These are phyloP conservation scores for Colletotrichum scovillei DNA, from an alignment of 2,329 filamentous ascomycete species.

Conservation along the genomic window DNA sequence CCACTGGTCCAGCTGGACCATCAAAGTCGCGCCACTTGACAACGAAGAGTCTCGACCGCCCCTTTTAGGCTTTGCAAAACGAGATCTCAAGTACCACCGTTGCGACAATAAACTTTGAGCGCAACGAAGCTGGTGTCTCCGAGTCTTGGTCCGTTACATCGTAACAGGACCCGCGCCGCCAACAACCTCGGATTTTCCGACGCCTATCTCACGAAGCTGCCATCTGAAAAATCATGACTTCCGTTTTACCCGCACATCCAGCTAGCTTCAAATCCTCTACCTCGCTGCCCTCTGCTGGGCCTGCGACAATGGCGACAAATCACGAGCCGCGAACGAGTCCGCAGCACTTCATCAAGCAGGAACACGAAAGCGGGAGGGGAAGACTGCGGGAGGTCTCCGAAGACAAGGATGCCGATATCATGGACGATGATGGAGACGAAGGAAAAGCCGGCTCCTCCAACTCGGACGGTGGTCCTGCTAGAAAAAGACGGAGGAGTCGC, in stretches of 20 bases:
- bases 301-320: slow-evolving; percentile 53
- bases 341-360: slow-evolving; percentile 53
- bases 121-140: not conserved
- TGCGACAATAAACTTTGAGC: not conserved
- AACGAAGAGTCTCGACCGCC: not conserved
- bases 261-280: slow-evolving; percentile 52
- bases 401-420: slow-evolving; percentile 54
- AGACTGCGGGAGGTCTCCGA: slow-evolving; percentile 55
- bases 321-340: slow-evolving; percentile 52
- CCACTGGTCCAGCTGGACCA: not conserved
- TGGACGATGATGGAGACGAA: slow-evolving; percentile 52
- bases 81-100: not conserved
- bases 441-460: slow-evolving; percentile 62
- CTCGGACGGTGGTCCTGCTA: slow-evolving; percentile 63
- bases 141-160: slow-evolving; percentile 22
- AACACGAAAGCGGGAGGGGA: slow-evolving; percentile 52
- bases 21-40: slow-evolving; percentile 3
- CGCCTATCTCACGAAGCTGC: slow-evolving; percentile 11
- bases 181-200: not conserved
- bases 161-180: slow-evolving; percentile 10
- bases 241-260: slow-evolving; percentile 52
- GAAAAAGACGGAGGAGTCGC: slow-evolving; percentile 76
- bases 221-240: slow-evolving; percentile 50
- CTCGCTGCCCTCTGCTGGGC: slow-evolving; percentile 51
- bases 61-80: not conserved